Conservation (phyloP, 78 protist species). For the Protostelium mycophagum region DNA sequence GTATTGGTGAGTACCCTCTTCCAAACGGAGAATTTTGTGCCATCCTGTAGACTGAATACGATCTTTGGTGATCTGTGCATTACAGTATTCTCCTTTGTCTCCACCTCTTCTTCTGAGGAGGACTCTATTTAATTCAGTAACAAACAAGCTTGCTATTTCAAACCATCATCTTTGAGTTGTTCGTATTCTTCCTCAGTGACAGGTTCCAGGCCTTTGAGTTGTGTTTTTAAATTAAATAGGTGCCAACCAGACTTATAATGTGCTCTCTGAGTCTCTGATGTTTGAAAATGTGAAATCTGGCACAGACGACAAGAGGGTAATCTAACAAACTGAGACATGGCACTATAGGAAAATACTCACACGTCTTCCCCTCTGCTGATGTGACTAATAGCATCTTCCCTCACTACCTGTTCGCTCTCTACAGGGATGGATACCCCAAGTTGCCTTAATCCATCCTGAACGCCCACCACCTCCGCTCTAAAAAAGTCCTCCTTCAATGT, state of each 20-base stretch:
- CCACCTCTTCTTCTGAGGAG: slow-evolving; percentile 5
- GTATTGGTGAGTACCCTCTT: slow-evolving; percentile 5
- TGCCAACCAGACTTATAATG: slow-evolving; percentile 48
- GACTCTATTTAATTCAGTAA: not conserved
- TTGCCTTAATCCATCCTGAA: not conserved
- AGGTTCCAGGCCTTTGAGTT: slow-evolving; percentile 17
- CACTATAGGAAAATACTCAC: not conserved
- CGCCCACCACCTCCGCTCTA: not conserved
- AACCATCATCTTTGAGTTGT: slow-evolving; percentile 2
- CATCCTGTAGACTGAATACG: not conserved
- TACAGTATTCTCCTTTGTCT: not conserved
- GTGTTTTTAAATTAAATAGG: slow-evolving; percentile 34
- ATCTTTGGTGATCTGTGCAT: slow-evolving; percentile 5
- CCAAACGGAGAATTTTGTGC: slow-evolving; percentile 13
- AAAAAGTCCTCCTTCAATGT: not conserved
- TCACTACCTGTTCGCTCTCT: not conserved
- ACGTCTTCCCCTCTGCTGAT: not conserved
- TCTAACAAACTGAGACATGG: not conserved
- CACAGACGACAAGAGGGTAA: not conserved
- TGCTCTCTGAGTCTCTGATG: not conserved
- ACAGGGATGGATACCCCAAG: not conserved
- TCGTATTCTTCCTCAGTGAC: slow-evolving; percentile 25
- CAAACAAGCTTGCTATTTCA: no score
- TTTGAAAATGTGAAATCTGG: not conserved
- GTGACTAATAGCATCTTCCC: not conserved